Evolutionary conservation across 345 rosid genomes (phyloP), one percentile per base, ranked within the genome.

Genomic region (Melaleuca alternifolia): DNA sequence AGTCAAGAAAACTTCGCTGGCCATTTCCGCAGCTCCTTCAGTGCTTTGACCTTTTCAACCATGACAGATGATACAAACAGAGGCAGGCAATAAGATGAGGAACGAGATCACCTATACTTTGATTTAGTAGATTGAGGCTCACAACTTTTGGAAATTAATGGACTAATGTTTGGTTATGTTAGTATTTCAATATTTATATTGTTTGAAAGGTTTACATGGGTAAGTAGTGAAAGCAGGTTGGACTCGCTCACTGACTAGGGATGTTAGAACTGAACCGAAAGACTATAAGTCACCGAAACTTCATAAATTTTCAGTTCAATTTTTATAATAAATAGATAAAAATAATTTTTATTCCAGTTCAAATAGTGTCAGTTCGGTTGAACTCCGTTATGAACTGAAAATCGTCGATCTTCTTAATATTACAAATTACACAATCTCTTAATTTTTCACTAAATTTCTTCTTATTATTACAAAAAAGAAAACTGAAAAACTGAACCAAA

Each of bases 381-480:
- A 56, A 56, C 4, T n/a, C 61, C 1, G 41, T 41, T 41, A 41
- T 4, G 4, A 56, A 56, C 11, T 56, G n/a, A 56, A 23, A 56
- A 56, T 56, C 11, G 13, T 2, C 12, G 0, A 10, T 56, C n/a
- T 56, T 56, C 13, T 56, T 56, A 24, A 56, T 56, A 0, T 56
- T 56, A 24, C 62, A 5, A 10, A 10, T 1, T 56, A 56, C 28
- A 24, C n/a, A 56, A 56, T 56, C 28, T 56, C 61, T 56, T 28
- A 6, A n/a, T 12, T 56, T 56, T 10, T 56, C 3, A 56, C 0
- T 56, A 24, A 0, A 0, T 13, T 6, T 23, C 26, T 56, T 56
- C 28, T 24, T 11, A 56, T 23, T 10, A 26, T 24, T 56, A 56
- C 14, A 56, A 56, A 56, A 56, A 10, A 2, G 6, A 24, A 57